Base-by-base conservation (phyloP, 2,329 filamentous ascomycete species). In the Phyllosticta capitalensis region DNA sequence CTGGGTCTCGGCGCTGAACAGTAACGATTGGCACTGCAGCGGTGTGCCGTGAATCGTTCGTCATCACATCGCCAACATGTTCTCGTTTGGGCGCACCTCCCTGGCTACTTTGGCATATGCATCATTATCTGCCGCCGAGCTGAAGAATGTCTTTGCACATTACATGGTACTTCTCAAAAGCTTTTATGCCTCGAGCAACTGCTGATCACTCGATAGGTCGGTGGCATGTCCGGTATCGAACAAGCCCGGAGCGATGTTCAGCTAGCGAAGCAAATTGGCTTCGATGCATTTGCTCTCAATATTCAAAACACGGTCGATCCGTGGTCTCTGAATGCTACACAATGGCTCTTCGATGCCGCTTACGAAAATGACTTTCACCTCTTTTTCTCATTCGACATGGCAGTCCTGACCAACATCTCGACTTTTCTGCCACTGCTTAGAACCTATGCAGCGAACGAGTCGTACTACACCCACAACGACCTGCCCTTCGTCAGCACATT, bases 371-470 rank as follows among this genome's bases (percentile, higher is more conserved):
- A 63, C 45, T 73, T 74, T 61, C 64, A 66, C 7, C 66, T 74
- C 22, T 73, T 72, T 64, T 73, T 74, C 61, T 71, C 68, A n/a
- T 73, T 73, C 55, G 71, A 73, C 55, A 69, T 71, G 63, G 65
- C 61, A 38, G 56, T 62, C 6, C 61, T 61, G 17, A 55, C 65
- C 38, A 60, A 66, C 24, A 68, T 70, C 4, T 56, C 62, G 7
- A 56, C 69, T 2, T 71, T 71, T 59, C 61, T 67, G 1, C 60
- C 64, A 9, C 65, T 70, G 48, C 63, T 73, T 21, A 54, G 65
- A 4, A 48, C 63, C 0, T 71, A 70, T 24, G 63, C 63, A 6
- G 54, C 26, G 4, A 58, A 66, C 33, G 26, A 62, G 0, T 67
- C 68, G 1, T 73, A 73, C 58, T 71, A 67, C 59, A 61, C 65